phyloP scores from a whole-genome alignment of 1,284 basidiomycete genomes.

The Coriolopsis trogii region DNA sequence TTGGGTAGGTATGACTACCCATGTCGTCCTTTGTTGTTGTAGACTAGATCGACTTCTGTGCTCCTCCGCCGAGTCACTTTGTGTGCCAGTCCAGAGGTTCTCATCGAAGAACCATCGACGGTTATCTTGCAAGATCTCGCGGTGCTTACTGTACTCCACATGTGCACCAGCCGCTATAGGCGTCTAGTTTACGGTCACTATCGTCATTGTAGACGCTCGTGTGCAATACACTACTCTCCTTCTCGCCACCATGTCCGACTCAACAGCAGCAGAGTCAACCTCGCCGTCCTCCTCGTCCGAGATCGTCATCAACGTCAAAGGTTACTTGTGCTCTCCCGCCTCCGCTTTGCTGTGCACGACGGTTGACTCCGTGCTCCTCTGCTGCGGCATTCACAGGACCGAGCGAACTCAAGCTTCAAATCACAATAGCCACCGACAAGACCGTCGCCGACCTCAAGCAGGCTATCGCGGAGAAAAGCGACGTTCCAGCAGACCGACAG shows the following conservation, averaged over 20 bases:
- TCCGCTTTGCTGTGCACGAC: background rate
- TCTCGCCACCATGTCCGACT: conserved; percentile 17
- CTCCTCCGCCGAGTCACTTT: too few relatives aligned
- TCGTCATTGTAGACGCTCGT: conserved; percentile 21
- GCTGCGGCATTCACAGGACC: conserved; percentile 55
- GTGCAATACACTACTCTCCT: background rate
- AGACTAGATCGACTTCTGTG: too few relatives aligned
- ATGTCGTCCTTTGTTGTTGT: too few relatives aligned
- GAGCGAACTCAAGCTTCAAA: conserved; percentile 87
- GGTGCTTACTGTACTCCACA: too few relatives aligned
- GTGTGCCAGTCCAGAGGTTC: too few relatives aligned
- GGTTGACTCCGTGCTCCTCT: background rate
- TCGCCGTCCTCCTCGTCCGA: conserved; percentile 47
- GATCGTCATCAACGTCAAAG: conserved; percentile 79
- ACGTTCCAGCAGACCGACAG: conserved; percentile 85
- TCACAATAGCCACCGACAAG: conserved; percentile 78
- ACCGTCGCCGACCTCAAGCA: conserved; percentile 86
- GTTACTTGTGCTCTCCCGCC: conserved; percentile 35
- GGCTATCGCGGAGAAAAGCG: conserved; percentile 79
- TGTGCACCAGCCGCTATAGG: too few relatives aligned
- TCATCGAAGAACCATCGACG: conserved; percentile 19
- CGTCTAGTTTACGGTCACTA: background rate
- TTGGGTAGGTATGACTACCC: background rate
- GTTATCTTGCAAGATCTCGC: conserved; percentile 9
- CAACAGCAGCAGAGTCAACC: conserved; percentile 23